These are phyloP conservation scores for Ogataea siamensis DNA, from an alignment of 805 yeast species.

Conservation along the genomic window DNA sequence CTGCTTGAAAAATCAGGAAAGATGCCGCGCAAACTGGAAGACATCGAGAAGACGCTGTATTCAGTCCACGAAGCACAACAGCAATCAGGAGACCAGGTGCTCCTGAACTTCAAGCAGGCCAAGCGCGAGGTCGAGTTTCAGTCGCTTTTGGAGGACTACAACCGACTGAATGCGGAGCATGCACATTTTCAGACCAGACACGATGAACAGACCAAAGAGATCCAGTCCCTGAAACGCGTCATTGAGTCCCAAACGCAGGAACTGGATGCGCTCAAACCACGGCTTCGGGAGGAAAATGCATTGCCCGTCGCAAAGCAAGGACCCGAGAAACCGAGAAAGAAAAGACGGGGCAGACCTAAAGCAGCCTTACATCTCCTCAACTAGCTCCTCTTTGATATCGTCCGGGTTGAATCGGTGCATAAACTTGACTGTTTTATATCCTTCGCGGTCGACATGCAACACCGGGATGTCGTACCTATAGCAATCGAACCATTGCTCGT, in stretches of 20 bases:
- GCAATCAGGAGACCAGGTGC: conserved; percentile 8
- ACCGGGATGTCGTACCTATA: conserved; percentile 81
- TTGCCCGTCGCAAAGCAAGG: not conserved
- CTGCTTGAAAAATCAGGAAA: not conserved
- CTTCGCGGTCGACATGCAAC: conserved; percentile 58
- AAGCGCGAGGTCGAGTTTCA: conserved; percentile 11
- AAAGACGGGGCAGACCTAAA: conserved; percentile 1
- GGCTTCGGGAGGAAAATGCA: not conserved
- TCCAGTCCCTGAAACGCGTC: not conserved
- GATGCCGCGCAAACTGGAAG: conserved; percentile 1
- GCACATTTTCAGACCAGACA: conserved; percentile 1
- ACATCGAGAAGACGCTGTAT: conserved; percentile 2
- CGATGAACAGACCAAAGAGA: not conserved
- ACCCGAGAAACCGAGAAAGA: not conserved
- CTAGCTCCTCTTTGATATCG: conserved; percentile 52
- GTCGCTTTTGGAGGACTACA: conserved; percentile 11
- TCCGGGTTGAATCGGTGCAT: conserved; percentile 65
- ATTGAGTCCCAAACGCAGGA: not conserved
- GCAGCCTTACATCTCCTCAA: conserved; percentile 31
- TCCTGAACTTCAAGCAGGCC: conserved; percentile 10
- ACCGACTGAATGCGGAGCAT: conserved; percentile 5
- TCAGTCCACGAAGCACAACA: conserved; percentile 4
- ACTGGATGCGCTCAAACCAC: no score
- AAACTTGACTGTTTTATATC: conserved; percentile 49
- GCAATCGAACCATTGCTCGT: conserved; percentile 64